Evolutionary conservation across 768 basidiomycete genomes (phyloP), one percentile per base, ranked within the genome.

Genomic region (Pisolithus orientalis): DNA sequence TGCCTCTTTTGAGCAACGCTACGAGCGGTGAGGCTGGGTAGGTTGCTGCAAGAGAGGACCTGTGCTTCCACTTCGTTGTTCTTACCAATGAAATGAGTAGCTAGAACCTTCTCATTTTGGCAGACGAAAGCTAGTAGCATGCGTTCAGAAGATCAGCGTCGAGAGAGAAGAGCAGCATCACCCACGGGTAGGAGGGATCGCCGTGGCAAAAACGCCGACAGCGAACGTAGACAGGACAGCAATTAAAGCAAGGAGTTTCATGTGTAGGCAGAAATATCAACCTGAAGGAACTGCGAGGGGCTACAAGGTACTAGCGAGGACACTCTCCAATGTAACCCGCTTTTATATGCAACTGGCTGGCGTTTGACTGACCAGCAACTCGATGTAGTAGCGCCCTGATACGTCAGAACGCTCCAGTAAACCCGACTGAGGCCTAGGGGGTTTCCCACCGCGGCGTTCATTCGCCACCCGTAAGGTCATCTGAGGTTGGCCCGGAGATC

Each of bases 61-160:
- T 70, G 65, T 16, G 74, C 60, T 53, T 71, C 71, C 43, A 79
- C 78, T 49, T 78, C 68, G 48, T 67, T 68, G 54, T 73, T 65
- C 58, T 69, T 58, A 28, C 76, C 76, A 49, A 77, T 75, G 57
- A 62, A 74, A 1, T 57, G 45, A 24, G 54, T 43, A n/a, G 39
- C 46, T 11, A 55, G 31, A 31, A 53, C 34, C 16, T 39, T 10
- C 47, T 49, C 40, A 43, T 55, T 42, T 37, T 48, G 31, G 38
- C 48, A 55, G 7, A 38, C 40, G 51, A 51, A 52, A 2, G 34
- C 53, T 54, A 27, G 42, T 13, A 37, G 24, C 21, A 32, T 24
- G 34, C 21, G 7, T 37, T 42, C 40, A 42, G 40, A 42, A 5
- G n/a, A 24, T 17, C 34, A 5, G 5, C 34, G 6, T 21, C 40